Percentiles rank a stretch among this genome's conserved stretches.
These are phyloP conservation scores for Elaeis guineensis DNA, from an alignment of 176 grass and related monocot species.

Conservation along the genomic window DNA sequence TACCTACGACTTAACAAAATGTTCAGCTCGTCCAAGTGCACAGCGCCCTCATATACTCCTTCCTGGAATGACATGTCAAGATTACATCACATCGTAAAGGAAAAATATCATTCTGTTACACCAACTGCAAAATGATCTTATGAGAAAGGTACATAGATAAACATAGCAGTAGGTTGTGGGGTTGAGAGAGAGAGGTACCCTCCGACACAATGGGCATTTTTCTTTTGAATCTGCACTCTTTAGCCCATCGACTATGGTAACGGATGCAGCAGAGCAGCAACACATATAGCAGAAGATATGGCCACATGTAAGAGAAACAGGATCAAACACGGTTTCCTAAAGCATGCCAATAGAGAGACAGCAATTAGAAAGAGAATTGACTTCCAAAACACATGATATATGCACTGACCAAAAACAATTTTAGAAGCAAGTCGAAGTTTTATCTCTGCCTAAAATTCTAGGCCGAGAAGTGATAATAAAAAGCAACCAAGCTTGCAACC, in stretches of 20 bases:
- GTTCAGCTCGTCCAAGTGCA: conserved; percentile 71
- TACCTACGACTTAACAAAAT: conserved; percentile 63
- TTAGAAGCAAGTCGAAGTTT: too few relatives aligned
- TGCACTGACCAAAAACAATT: too few relatives aligned
- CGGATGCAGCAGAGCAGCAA: conserved; percentile 66
- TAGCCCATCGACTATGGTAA: conserved; percentile 65
- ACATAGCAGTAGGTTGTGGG: too few relatives aligned
- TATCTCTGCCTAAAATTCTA: too few relatives aligned
- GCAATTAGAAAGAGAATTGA: too few relatives aligned
- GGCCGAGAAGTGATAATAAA: too few relatives aligned
- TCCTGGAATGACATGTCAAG: conserved; percentile 30
- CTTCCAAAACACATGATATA: too few relatives aligned
- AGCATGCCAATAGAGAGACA: not conserved
- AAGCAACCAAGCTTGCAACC: too few relatives aligned
- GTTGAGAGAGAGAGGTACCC: conserved; percentile 20
- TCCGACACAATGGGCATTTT: conserved; percentile 81
- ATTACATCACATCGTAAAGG: not conserved
- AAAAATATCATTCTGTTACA: too few relatives aligned
- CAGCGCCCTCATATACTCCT: conserved; percentile 46
- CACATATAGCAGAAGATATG: conserved; percentile 92
- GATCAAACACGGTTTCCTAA: conserved; percentile 75
- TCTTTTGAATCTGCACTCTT: conserved; percentile 40
- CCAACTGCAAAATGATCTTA: too few relatives aligned
- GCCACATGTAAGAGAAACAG: conserved; percentile 60
- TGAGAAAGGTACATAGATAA: too few relatives aligned